Evolutionary conservation across 148 eudicot species (phyloP).

Genomic region (Persicaria tinctoria): DNA sequence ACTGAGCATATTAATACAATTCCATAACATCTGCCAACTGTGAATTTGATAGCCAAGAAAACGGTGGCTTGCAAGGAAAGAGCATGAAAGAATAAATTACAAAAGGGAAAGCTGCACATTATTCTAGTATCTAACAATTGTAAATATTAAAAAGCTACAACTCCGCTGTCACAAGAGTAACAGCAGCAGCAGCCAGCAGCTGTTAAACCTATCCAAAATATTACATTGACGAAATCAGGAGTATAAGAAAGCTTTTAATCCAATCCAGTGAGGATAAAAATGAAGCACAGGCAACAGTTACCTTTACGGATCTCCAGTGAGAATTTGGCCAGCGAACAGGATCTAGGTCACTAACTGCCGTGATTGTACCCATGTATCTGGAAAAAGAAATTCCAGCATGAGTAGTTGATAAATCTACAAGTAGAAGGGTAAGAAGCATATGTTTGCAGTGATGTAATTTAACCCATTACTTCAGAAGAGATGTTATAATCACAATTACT

Average conservation of each 20-base stretch:
- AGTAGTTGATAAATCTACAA: neutral
- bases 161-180: neutral
- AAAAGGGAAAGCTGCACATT: neutral
- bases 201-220: neutral
- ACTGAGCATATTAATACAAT: neutral
- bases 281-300: constrained; percentile 17
- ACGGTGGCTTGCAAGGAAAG: neutral
- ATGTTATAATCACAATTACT: neutral
- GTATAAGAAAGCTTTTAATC: neutral
- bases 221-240: neutral
- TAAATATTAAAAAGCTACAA: neutral
- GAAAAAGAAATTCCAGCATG: constrained; percentile 8
- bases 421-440: neutral
- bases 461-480: neutral
- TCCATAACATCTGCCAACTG: neutral
- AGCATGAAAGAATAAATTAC: neutral
- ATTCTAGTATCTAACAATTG: neutral
- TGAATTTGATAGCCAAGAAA: neutral
- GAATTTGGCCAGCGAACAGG: constrained; percentile 95
- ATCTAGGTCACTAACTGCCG: constrained; percentile 88
- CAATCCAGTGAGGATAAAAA: neutral
- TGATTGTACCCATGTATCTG: constrained; percentile 99
- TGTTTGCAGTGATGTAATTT: neutral
- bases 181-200: too few relatives aligned
- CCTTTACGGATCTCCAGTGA: constrained; percentile 99